These are phyloP conservation scores for Syzygium aromaticum DNA, from an alignment of 345 rosid genomes.

Conservation along the genomic window DNA sequence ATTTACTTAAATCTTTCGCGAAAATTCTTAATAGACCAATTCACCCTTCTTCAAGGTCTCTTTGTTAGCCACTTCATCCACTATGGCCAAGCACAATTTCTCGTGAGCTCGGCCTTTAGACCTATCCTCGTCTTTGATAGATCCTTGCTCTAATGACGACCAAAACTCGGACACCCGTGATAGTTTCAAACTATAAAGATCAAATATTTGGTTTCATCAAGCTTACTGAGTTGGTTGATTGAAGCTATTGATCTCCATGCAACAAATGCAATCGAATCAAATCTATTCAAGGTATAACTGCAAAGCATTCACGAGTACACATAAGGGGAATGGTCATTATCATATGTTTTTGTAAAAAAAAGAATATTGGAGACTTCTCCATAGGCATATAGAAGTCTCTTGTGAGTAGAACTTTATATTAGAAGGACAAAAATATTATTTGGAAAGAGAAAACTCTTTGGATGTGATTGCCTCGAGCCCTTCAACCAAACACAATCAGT, in stretches of 20 bases:
- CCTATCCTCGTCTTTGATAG: background rate
- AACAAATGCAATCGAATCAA: background rate
- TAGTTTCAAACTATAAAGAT: background rate
- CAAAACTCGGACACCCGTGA: background rate
- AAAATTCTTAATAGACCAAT: background rate
- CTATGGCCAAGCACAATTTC: background rate
- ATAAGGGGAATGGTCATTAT: background rate
- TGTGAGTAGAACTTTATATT: too few relatives aligned
- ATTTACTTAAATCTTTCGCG: background rate
- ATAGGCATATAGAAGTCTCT: background rate
- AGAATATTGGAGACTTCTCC: background rate
- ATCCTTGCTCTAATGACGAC: background rate
- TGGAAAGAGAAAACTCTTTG: too few relatives aligned
- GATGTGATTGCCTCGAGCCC: too few relatives aligned
- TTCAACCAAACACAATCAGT: too few relatives aligned
- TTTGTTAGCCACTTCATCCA: background rate
- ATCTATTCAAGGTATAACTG: background rate
- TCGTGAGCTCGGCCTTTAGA: background rate
- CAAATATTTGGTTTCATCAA: background rate
- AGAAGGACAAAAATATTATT: too few relatives aligned
- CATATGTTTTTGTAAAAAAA: background rate
- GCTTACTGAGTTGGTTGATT: background rate
- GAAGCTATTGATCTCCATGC: background rate
- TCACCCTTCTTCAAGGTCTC: background rate
- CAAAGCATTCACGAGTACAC: background rate